Base-by-base conservation (phyloP, 208 protist genomes). In the Trypanosoma grayi region DNA sequence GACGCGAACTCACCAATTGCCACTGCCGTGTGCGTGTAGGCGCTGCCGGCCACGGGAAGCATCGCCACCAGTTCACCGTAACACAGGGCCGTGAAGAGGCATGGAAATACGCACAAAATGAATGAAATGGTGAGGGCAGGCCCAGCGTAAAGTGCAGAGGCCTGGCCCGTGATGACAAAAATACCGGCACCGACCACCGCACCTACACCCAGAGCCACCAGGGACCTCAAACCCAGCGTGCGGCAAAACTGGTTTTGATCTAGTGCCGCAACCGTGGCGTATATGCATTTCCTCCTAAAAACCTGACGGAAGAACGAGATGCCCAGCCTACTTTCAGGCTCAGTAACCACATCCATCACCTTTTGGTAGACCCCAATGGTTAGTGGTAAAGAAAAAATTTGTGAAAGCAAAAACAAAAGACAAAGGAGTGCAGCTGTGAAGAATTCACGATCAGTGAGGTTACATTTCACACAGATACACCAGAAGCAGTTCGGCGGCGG, bases 101-200 rank as follows among this genome's bases (percentile, higher is more conserved):
- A 79, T 13, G 60, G 61, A 33, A 84, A 45, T 4, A 67, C 50
- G 36, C 66, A 72, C 16, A 81, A 41, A 37, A 70, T 9, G 53
- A 75, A 77, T 4, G 62, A 75, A 18, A 80, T 41, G 24, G 56
- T 24, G 30, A 79, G 56, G 25, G 63, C 71, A 10, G 77, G 77
- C 4, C 77, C 77, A 33, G 77, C 77, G 41, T 75, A 61, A 6
- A 48, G 57, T 2, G 64, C 60, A 9, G 74, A 64, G 24, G 74
- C 77, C 1, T 70, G 59, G n/a, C 78, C 78, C 3, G 78, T 79
- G 13, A 78, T 62, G 22, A 85, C 74, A 65, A 85, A 85, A 22
- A 75, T 60, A 24, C 78, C 74, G 0, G 78, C 74, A 16, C 73
- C 78, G 20, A 78, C 66, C 33, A 73, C 59, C 2, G 60, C 58